phyloP scores from a whole-genome alignment of 1,139 yeast genomes.

The Nematodospora anomalae region DNA sequence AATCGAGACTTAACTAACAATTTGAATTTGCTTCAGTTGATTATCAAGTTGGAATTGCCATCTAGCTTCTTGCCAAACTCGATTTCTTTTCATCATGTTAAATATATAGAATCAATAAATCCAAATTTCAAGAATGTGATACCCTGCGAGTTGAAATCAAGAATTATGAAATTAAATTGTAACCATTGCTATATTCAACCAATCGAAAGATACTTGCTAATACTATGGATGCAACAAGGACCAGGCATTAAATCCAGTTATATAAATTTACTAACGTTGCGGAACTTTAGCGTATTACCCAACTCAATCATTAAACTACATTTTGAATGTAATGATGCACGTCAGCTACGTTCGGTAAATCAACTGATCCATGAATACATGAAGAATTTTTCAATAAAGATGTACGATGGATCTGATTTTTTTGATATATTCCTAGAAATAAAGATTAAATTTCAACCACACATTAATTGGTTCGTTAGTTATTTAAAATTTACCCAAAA shows the following conservation, averaged over 20 bases:
- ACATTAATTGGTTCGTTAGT: slow-evolving; percentile 12
- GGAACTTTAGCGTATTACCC: slow-evolving; percentile 11
- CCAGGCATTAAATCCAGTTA: slow-evolving; percentile 12
- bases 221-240: slow-evolving; percentile 16
- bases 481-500: slow-evolving; percentile 8
- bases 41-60: slow-evolving; percentile 6
- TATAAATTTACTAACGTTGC: slow-evolving; percentile 16
- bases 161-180: slow-evolving; percentile 5
- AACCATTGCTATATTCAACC: slow-evolving; percentile 18
- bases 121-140: slow-evolving; percentile 18
- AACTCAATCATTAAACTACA: slow-evolving; percentile 13
- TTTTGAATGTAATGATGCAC: slow-evolving; percentile 10
- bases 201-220: slow-evolving; percentile 14
- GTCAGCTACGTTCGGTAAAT: slow-evolving; percentile 11
- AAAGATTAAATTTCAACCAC: slow-evolving; percentile 7
- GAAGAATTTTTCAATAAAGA: slow-evolving; percentile 12
- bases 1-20: slow-evolving; percentile 16
- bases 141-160: slow-evolving; percentile 10
- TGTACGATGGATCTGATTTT: slow-evolving; percentile 8
- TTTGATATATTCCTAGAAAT: slow-evolving; percentile 9
- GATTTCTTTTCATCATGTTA: slow-evolving; percentile 8
- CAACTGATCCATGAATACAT: slow-evolving; percentile 8
- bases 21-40: slow-evolving; percentile 12
- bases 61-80: slow-evolving; percentile 8
- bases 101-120: slow-evolving; percentile 16